These are phyloP conservation scores for Hippophae gyantsensis DNA, from an alignment of 306 rosid species.

Conservation along the genomic window DNA sequence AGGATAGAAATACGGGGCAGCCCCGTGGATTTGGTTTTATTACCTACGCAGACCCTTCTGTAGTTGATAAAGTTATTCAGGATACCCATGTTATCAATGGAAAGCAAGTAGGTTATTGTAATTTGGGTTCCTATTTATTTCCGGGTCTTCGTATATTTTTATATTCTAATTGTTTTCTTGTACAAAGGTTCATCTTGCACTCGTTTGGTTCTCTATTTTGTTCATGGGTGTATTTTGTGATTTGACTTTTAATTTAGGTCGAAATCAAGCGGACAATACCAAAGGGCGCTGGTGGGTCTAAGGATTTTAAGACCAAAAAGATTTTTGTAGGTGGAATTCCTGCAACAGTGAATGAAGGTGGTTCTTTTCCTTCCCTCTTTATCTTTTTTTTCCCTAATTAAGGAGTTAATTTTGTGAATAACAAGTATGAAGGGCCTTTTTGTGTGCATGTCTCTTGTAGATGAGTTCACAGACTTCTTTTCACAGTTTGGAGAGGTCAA, in stretches of 20 bases:
- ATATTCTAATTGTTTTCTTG: no score
- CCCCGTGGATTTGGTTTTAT: conserved; percentile 95
- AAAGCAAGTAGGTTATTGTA: conserved; percentile 46
- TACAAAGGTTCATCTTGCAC: no score
- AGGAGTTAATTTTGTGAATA: background rate
- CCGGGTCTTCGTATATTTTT: no score
- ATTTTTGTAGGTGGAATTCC: conserved; percentile 96
- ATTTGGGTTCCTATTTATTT: no score
- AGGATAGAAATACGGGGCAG: conserved; percentile 86
- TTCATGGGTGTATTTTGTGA: conserved; percentile 13
- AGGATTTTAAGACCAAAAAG: conserved; percentile 85
- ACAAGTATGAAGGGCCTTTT: conserved; percentile 12
- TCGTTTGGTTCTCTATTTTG: background rate
- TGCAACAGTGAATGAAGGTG: conserved; percentile 77
- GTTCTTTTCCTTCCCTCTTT: conserved; percentile 5
- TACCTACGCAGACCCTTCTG: conserved; percentile 71
- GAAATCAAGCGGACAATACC: conserved; percentile 94
- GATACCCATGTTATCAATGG: conserved; percentile 74
- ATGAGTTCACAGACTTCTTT: conserved; percentile 64
- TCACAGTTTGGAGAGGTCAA: conserved; percentile 71
- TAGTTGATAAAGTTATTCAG: conserved; percentile 83
- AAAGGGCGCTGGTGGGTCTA: conserved; percentile 64
- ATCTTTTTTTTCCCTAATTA: background rate
- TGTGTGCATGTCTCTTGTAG: conserved; percentile 31
- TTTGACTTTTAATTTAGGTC: conserved; percentile 36